Conservation (phyloP, 2,329 filamentous ascomycete species). For the Aspergillus neoniger region DNA sequence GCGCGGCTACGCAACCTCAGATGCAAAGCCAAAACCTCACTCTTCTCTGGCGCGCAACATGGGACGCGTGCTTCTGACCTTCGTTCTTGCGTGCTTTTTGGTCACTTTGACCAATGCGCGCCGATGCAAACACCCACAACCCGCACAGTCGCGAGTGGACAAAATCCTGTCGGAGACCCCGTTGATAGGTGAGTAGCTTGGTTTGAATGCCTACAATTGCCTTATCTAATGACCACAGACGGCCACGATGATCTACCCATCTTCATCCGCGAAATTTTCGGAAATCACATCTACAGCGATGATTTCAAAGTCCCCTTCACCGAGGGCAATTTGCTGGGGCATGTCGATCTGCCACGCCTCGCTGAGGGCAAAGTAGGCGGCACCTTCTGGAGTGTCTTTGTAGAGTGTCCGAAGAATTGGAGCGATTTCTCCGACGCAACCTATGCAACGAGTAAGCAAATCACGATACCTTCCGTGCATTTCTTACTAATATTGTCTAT, state of each 20-base stretch:
- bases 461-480: neutral
- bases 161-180: constrained; percentile 50
- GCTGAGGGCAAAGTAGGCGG: constrained; percentile 68
- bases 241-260: constrained; percentile 89
- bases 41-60: constrained; percentile 3
- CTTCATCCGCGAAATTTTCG: constrained; percentile 64
- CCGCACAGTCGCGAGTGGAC: constrained; percentile 43
- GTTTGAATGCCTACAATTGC: too few relatives aligned
- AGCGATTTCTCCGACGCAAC: constrained; percentile 72
- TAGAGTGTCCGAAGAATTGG: constrained; percentile 71
- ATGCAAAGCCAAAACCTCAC: neutral
- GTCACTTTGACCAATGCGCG: constrained; percentile 7
- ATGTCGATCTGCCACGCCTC: constrained; percentile 80
- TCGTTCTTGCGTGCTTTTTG: constrained; percentile 13
- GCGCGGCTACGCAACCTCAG: neutral
- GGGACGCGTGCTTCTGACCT: constrained; percentile 1
- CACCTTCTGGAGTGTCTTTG: constrained; percentile 90
- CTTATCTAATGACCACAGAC: constrained; percentile 54
- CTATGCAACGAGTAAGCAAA: constrained; percentile 63
- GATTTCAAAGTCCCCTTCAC: constrained; percentile 60
- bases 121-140: constrained; percentile 13
- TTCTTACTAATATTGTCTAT: neutral
- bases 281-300: constrained; percentile 75
- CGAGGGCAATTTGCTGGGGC: constrained; percentile 65
- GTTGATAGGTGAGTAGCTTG: constrained; percentile 46